Evolutionary conservation across 768 basidiomycete genomes (phyloP).

Genomic region (Neoboletus subvelutipes): DNA sequence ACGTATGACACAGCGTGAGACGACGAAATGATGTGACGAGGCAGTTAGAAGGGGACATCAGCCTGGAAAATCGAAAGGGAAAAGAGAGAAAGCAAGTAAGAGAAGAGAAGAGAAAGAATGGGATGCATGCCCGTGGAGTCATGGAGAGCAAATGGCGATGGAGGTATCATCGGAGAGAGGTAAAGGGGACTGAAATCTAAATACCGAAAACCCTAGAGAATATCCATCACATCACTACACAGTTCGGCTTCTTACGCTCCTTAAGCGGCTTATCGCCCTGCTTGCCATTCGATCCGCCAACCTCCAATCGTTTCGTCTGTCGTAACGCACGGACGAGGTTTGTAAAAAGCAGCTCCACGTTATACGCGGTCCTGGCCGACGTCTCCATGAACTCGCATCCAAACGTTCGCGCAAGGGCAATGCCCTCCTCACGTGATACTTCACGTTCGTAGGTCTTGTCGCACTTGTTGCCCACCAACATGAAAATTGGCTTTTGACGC

Average conservation of each 20-base stretch:
- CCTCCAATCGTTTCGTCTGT: constrained; percentile 55
- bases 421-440: constrained; percentile 88
- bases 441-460: constrained; percentile 91
- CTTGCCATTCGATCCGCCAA: constrained; percentile 45
- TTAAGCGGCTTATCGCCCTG: constrained; percentile 41
- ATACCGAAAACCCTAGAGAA: constrained; percentile 58
- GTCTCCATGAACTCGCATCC: constrained; percentile 96
- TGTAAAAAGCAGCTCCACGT: constrained; percentile 89
- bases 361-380: constrained; percentile 91
- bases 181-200: constrained; percentile 68
- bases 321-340: constrained; percentile 82
- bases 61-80: constrained; percentile 28
- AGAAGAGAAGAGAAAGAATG: constrained; percentile 12
- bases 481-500: constrained; percentile 80
- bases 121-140: constrained; percentile 26
- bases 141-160: constrained; percentile 33
- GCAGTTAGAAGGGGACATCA: constrained; percentile 32
- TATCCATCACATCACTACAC: constrained; percentile 77
- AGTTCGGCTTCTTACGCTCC: constrained; percentile 54
- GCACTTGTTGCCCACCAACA: constrained; percentile 95
- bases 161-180: constrained; percentile 83
- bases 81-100: constrained; percentile 24
- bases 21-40: constrained; percentile 33
- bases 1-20: constrained; percentile 41
- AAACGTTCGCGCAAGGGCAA: constrained; percentile 73